Conservation (phyloP, 2,329 filamentous ascomycete species). For the Colletotrichum euphorbiae region DNA sequence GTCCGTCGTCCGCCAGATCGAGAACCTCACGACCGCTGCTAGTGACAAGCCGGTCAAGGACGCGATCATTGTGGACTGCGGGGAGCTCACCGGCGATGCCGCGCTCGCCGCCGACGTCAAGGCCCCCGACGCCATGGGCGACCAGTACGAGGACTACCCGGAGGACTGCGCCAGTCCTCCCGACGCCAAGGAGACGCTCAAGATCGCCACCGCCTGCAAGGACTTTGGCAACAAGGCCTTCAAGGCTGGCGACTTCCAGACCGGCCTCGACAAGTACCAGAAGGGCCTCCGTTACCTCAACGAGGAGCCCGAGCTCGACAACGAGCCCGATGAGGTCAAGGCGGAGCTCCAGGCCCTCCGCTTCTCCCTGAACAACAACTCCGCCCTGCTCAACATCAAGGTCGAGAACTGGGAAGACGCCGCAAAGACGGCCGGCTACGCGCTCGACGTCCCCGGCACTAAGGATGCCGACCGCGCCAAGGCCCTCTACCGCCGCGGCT, state of each 20-base stretch:
- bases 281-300: slow-evolving; percentile 92
- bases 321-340: slow-evolving; percentile 76
- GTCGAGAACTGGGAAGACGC: slow-evolving; percentile 77
- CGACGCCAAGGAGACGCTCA: slow-evolving; percentile 74
- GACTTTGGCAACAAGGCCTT: slow-evolving; percentile 93
- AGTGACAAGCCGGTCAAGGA: slow-evolving; percentile 83
- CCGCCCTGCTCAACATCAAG: slow-evolving; percentile 87
- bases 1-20: slow-evolving; percentile 88
- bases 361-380: slow-evolving; percentile 89
- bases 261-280: slow-evolving; percentile 91
- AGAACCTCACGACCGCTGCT: slow-evolving; percentile 80
- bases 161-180: slow-evolving; percentile 79
- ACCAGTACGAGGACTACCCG: slow-evolving; percentile 95
- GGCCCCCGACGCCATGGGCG: slow-evolving; percentile 82
- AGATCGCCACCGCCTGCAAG: slow-evolving; percentile 88
- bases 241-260: slow-evolving; percentile 77
- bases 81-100: slow-evolving; percentile 80
- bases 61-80: slow-evolving; percentile 83
- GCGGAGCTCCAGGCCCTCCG: slow-evolving; percentile 75
- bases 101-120: slow-evolving; percentile 76
- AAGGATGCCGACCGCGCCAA: slow-evolving; percentile 87
- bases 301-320: slow-evolving; percentile 81
- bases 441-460: slow-evolving; percentile 74
- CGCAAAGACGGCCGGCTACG: slow-evolving; percentile 76
- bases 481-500: slow-evolving; percentile 84